A percentile compares a stretch with the other conserved stretches of the same genome.
These are phyloP conservation scores for Blastomyces parvus DNA, from an alignment of 2,329 filamentous ascomycete species.

Conservation along the genomic window DNA sequence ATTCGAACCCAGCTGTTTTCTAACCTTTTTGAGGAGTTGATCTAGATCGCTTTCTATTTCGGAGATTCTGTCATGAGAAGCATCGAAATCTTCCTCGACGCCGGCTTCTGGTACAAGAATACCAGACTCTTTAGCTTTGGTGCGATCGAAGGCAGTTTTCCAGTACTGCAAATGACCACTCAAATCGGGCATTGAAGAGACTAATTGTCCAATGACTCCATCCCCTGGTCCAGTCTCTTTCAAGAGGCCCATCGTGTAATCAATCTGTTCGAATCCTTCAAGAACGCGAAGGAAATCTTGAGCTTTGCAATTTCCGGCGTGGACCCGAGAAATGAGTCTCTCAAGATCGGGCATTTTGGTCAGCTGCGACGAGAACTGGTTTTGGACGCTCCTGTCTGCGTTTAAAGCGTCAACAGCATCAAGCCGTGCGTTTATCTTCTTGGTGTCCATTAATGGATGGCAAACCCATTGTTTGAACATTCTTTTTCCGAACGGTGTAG, in stretches of 20 bases:
- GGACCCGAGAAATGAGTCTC: conserved; percentile 83
- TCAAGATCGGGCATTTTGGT: conserved; percentile 91
- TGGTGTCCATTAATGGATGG: conserved; percentile 78
- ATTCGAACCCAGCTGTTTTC: conserved; percentile 63
- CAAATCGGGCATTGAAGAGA: conserved; percentile 78
- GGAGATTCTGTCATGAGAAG: conserved; percentile 66
- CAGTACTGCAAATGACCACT: conserved; percentile 65
- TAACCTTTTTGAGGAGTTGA: conserved; percentile 59
- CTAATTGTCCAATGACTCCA: conserved; percentile 73
- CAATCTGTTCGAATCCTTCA: conserved; percentile 95
- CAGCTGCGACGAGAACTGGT: conserved; percentile 80
- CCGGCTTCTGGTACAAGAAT: conserved; percentile 76
- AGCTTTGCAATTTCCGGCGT: conserved; percentile 79
- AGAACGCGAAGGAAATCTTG: conserved; percentile 90
- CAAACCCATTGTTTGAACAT: conserved; percentile 96
- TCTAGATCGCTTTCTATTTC: conserved; percentile 65
- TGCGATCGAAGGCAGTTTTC: conserved; percentile 84
- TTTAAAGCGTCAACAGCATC: conserved; percentile 93
- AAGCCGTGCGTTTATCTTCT: conserved; percentile 82
- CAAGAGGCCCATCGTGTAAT: conserved; percentile 80
- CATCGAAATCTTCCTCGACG: conserved; percentile 86
- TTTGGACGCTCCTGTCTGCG: conserved; percentile 66
- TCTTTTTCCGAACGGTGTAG: conserved; percentile 94
- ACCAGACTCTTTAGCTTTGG: conserved; percentile 66
- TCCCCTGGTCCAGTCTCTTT: conserved; percentile 64